These are phyloP conservation scores for Aspergillus glaucus DNA, from an alignment of 2,329 filamentous ascomycete genomes.

Conservation along the genomic window DNA sequence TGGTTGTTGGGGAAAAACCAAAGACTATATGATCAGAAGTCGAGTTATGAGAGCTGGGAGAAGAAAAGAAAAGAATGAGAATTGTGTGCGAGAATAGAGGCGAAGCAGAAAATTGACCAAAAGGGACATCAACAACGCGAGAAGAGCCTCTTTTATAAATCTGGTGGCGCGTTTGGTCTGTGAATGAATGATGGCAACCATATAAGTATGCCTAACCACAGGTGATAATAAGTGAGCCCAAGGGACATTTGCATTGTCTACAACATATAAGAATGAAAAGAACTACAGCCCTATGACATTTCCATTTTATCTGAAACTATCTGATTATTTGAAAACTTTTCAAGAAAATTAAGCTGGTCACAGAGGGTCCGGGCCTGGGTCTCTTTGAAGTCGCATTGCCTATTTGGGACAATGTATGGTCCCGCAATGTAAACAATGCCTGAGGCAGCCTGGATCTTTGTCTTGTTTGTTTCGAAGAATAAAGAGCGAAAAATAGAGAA, in stretches of 20 bases:
- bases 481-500: not conserved
- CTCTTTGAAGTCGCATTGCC: not conserved
- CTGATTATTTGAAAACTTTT: not conserved
- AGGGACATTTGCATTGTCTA: not conserved
- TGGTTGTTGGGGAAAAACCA: not conserved
- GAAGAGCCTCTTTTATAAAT: not conserved
- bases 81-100: not conserved
- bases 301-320: not conserved
- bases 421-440: not conserved
- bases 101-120: not conserved
- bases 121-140: not conserved
- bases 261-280: not conserved
- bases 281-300: not conserved
- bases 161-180: not conserved
- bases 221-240: not conserved
- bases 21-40: not conserved
- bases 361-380: not conserved
- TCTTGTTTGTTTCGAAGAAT: not conserved
- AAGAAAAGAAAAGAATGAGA: not conserved
- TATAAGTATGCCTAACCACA: not conserved
- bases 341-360: not conserved
- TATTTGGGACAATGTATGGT: not conserved
- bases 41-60: not conserved
- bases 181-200: not conserved
- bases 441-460: not conserved